Conservation (phyloP, 768 basidiomycete species). For the Russula vinacea region DNA sequence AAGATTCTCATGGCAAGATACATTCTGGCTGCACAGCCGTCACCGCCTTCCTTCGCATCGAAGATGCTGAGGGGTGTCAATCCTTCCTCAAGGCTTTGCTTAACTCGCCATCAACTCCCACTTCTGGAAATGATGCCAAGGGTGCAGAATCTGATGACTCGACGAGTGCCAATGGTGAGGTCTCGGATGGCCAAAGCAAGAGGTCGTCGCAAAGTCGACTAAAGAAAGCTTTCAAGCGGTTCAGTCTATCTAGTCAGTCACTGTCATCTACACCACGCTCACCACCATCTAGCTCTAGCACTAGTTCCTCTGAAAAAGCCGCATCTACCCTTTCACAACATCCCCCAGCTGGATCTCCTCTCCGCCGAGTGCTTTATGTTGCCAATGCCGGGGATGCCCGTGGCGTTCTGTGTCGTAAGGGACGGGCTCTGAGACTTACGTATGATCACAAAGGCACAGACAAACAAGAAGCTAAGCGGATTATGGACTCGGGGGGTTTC, state of each 20-base stretch:
- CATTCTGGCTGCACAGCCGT: conserved; percentile 98
- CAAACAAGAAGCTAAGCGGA: conserved; percentile 95
- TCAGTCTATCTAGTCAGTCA: conserved; percentile 26
- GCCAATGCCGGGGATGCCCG: conserved; percentile 98
- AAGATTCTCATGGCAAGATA: conserved; percentile 85
- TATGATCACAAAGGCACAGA: conserved; percentile 99
- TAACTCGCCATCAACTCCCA: conserved; percentile 7
- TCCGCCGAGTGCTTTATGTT: conserved; percentile 82
- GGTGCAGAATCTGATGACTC: conserved; percentile 12
- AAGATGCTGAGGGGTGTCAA: conserved; percentile 74
- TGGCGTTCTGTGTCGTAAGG: conserved; percentile 86
- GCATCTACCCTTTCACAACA: conserved; percentile 26
- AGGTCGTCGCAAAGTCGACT: conserved; percentile 18
- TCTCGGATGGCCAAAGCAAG: conserved; percentile 18
- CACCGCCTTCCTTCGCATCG: conserved; percentile 89
- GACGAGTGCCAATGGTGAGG: conserved; percentile 17
- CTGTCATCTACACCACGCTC: conserved; percentile 26
- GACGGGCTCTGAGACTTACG: conserved; percentile 87
- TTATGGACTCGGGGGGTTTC: conserved; percentile 96
- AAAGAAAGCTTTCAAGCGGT: conserved; percentile 25
- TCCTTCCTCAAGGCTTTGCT: conserved; percentile 47
- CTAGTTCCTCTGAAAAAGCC: conserved; percentile 11
- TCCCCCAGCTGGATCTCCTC: conserved; percentile 33
- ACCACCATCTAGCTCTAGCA: conserved; percentile 24
- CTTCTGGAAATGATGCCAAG: conserved; percentile 8